Conservation (phyloP, 306 rosid species). For the Hippophae gyantsensis region DNA sequence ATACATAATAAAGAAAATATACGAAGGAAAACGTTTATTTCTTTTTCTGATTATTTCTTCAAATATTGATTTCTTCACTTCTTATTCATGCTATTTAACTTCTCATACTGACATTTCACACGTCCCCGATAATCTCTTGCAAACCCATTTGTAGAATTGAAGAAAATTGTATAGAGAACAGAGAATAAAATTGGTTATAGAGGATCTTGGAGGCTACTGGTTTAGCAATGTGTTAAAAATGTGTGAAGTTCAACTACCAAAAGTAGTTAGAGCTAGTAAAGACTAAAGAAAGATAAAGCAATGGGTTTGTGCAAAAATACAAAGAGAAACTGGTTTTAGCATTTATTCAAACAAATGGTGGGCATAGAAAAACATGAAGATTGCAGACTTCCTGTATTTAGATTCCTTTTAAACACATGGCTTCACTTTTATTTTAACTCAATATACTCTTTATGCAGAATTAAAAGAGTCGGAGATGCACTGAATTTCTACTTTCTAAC, state of each 20-base stretch:
- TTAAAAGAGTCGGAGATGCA: conserved; percentile 22
- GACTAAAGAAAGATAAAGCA: neutral
- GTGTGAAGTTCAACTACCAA: neutral
- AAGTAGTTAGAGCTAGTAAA: conserved; percentile 11
- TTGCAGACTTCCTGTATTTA: neutral
- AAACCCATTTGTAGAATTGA: conserved; percentile 32
- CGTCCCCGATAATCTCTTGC: conserved; percentile 28
- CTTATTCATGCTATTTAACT: conserved; percentile 27
- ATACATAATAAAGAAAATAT: no score
- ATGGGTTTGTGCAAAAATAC: neutral
- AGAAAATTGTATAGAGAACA: neutral
- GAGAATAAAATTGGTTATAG: neutral
- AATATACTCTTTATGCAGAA: conserved; percentile 14
- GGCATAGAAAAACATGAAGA: conserved; percentile 14
- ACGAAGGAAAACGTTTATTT: no score
- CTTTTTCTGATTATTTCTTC: no score
- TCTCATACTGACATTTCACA: conserved; percentile 39
- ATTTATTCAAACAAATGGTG: conserved; percentile 4
- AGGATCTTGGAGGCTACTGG: neutral
- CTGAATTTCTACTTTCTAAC: conserved; percentile 23
- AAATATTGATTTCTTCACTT: no score
- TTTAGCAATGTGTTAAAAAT: neutral
- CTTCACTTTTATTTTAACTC: conserved; percentile 15
- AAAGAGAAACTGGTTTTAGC: conserved; percentile 9
- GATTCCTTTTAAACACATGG: conserved; percentile 34